These are phyloP conservation scores for Talaromyces adpressus DNA, from an alignment of 495 filamentous ascomycete genomes.

Conservation along the genomic window DNA sequence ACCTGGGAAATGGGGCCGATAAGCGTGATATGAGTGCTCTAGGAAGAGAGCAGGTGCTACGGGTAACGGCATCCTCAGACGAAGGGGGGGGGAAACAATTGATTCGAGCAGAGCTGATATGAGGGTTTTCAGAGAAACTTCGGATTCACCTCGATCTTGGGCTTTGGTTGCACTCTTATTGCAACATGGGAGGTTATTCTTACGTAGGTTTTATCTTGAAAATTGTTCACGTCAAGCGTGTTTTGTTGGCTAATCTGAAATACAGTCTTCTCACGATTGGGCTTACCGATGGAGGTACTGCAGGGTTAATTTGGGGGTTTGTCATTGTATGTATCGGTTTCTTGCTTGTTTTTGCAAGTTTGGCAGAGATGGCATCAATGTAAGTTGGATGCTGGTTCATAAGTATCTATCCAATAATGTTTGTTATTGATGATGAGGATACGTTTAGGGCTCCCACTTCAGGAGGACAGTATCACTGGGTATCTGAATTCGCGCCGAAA, in stretches of 20 bases:
- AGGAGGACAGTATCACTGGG: constrained; percentile 52
- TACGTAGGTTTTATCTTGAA: constrained; percentile 21
- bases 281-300: constrained; percentile 49
- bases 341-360: constrained; percentile 39
- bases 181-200: constrained; percentile 42
- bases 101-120: not conserved
- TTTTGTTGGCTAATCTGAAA: constrained; percentile 7
- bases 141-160: constrained; percentile 40
- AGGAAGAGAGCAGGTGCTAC: constrained; percentile 35
- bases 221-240: not conserved
- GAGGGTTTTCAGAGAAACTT: constrained; percentile 36
- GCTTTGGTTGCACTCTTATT: constrained; percentile 39
- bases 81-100: not conserved
- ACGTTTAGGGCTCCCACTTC: constrained; percentile 36
- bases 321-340: constrained; percentile 41
- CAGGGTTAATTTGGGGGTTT: constrained; percentile 51
- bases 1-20: constrained; percentile 33
- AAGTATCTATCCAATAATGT: not conserved
- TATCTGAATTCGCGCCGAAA: constrained; percentile 49
- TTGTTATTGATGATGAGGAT: not conserved
- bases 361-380: constrained; percentile 55
- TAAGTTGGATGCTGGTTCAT: constrained; percentile 14
- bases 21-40: constrained; percentile 37
- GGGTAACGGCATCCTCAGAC: constrained; percentile 16
- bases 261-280: constrained; percentile 32